A percentile compares a stretch with the other conserved stretches of the same genome.
These are phyloP conservation scores for Heliocybe sulcata DNA, from an alignment of 1,284 basidiomycete species.

Conservation along the genomic window DNA sequence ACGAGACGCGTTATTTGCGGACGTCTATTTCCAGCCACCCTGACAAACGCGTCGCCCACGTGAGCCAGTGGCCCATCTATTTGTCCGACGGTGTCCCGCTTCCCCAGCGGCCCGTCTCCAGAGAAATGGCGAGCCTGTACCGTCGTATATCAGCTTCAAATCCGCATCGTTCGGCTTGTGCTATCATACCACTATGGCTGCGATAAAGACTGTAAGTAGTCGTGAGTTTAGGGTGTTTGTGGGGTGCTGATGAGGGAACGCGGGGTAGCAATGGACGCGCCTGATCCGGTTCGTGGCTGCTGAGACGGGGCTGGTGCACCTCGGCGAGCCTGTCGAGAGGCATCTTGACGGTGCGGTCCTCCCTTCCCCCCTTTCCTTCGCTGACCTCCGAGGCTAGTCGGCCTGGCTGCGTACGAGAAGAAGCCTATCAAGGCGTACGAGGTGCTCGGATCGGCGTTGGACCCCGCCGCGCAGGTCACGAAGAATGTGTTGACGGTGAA, in stretches of 20 bases:
- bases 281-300: conserved; percentile 77
- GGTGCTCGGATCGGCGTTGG: conserved; percentile 59
- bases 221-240: not conserved
- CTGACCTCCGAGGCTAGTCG: conserved; percentile 43
- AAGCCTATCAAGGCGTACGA: conserved; percentile 59
- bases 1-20: not conserved
- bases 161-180: not conserved
- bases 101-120: not conserved
- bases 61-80: not conserved
- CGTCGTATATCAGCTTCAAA: not conserved
- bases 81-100: not conserved
- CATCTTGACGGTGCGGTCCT: conserved; percentile 47
- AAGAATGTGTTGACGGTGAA: conserved; percentile 60
- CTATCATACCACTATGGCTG: conserved; percentile 36
- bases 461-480: conserved; percentile 56
- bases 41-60: not conserved
- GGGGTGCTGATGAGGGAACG: not conserved
- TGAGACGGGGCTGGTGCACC: conserved; percentile 69
- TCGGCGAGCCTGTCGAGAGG: conserved; percentile 71
- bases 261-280: conserved; percentile 62
- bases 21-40: not conserved
- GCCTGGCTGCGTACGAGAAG: conserved; percentile 46
- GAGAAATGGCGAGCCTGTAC: not conserved
- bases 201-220: conserved; percentile 45
- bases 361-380: too few relatives aligned